Base-by-base conservation (phyloP, 202 grass and related monocot species). In the Zoysia matrella region DNA sequence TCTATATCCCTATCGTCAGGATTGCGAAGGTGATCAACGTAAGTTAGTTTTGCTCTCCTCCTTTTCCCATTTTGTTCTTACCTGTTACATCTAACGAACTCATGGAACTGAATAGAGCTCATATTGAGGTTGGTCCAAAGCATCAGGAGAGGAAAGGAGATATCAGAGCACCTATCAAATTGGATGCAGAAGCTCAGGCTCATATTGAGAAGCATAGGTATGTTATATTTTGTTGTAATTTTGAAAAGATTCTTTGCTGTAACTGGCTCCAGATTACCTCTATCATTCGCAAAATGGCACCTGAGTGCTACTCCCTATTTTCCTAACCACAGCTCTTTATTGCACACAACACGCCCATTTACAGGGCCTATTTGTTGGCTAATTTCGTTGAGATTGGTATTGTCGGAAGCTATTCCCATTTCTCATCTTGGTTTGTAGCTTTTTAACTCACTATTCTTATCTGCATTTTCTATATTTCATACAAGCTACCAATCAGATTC, bases 201-300 rank as follows among this genome's bases (percentile, higher is more conserved):
- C 84, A 81, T 61, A 95, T 98, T 64, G 95, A 91, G 82, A 98
- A 95, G 77, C 95, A 98, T 74, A 98, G 95, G 92, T 98, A 80
- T 81, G 56, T n/a, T 44, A 44, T 45, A 42, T 60, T 66, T 70
- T 55, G 11, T 42, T 47, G 67, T 58, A 60, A 6, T 42, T 69
- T 66, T 44, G 40, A 2, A 7, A 67, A 55, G 14, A 8, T 44
- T 60, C 18, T 50, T 47, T 43, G 3, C 6, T 46, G 62, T 56
- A 49, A 5, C 4, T 3, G 56, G 60, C 57, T 83, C 44, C 48
- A 49, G 15, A 39, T 80, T 47, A 74, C 14, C 46, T 40, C 47
- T 2, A 39, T 53, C 3, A 63, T 57, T 73, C 36, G 30, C 3
- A 63, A 2, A 63, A 4, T 63, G 18, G 30, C 0, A 11, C 40